Conservation (phyloP, 148 eudicot genomes). For the Cornus florida region DNA sequence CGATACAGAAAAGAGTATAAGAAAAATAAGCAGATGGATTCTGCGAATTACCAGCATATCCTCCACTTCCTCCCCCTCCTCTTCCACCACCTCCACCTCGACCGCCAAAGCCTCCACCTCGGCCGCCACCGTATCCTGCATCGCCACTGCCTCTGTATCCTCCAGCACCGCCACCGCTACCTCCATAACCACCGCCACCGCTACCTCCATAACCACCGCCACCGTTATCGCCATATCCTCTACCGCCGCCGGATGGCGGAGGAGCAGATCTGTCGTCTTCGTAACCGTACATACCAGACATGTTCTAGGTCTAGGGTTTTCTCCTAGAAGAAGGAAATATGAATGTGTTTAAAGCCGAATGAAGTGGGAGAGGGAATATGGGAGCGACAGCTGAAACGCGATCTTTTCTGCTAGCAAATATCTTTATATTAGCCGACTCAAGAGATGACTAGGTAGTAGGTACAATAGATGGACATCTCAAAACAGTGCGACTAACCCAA, state of each 20-base stretch:
- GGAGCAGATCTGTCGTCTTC: constrained; percentile 64
- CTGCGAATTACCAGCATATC: constrained; percentile 46
- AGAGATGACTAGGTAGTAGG: too few species aligned
- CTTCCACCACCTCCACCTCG: constrained; percentile 6
- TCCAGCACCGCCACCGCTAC: constrained; percentile 27
- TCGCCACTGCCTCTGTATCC: constrained; percentile 8
- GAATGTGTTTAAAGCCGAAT: too few species aligned
- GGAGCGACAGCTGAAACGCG: too few species aligned
- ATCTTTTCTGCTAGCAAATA: too few species aligned
- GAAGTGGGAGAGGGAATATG: too few species aligned
- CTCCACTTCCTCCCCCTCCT: constrained; percentile 35
- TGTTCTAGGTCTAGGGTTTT: constrained; percentile 28
- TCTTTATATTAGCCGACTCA: too few species aligned
- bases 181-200: constrained; percentile 22
- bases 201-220: constrained; percentile 16
- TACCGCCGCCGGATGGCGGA: constrained; percentile 21
- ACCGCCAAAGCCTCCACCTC: constrained; percentile 14
- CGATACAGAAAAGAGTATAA: too few species aligned
- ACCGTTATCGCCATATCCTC: too few species aligned
- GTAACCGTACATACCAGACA: constrained; percentile 60
- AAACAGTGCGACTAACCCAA: too few species aligned
- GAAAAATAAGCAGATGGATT: constrained; percentile 29
- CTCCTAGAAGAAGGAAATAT: too few species aligned
- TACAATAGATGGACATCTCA: too few species aligned
- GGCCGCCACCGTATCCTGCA: constrained; percentile 23